A percentile compares a stretch with the other conserved stretches of the same genome.
These are phyloP conservation scores for Cynara cardunculus DNA, from an alignment of 129 eudicot genomes.

Conservation along the genomic window DNA sequence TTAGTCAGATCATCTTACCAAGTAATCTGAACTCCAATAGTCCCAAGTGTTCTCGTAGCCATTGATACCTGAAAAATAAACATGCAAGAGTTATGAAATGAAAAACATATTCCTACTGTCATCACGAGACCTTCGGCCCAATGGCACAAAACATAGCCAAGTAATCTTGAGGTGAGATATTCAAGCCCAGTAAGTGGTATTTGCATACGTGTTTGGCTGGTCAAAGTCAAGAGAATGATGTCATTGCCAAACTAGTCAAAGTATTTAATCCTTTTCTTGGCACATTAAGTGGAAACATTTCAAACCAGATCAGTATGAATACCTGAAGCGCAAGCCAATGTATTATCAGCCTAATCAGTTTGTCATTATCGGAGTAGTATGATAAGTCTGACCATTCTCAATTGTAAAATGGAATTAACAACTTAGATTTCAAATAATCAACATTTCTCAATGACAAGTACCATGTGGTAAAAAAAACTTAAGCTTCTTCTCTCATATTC, in stretches of 20 bases:
- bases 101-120: not conserved
- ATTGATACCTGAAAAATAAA: constrained; percentile 74
- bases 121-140: constrained; percentile 4
- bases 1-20: constrained; percentile 52
- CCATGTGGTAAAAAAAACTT: not conserved
- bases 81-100: constrained; percentile 15
- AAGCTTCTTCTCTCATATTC: not conserved
- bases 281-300: not conserved
- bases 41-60: constrained; percentile 96
- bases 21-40: constrained; percentile 78
- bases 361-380: not conserved
- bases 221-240: not conserved
- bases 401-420: not conserved
- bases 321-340: not conserved
- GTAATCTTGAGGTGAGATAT: constrained; percentile 5
- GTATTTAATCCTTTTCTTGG: constrained; percentile 10
- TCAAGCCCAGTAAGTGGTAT: constrained; percentile 1
- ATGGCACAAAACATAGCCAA: not conserved
- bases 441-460: not conserved
- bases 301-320: not conserved
- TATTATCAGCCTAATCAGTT: not conserved
- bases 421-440: not conserved
- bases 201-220: not conserved
- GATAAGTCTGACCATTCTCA: not conserved
- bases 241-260: constrained; percentile 1